phyloP scores from a whole-genome alignment of 345 rosid genomes.

The Trapa incisa region DNA sequence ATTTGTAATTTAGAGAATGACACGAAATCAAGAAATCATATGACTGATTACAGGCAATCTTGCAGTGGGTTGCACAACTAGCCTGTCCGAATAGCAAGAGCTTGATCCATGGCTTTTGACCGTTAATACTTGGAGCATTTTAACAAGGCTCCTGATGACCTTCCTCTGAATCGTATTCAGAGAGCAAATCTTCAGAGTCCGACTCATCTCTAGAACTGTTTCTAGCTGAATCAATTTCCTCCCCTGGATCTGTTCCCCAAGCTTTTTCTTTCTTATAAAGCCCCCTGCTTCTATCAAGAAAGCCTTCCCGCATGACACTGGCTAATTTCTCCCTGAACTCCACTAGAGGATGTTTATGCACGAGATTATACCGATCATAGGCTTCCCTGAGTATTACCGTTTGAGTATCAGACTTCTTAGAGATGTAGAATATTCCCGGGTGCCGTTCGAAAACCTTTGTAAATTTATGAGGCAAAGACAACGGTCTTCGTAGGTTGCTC shows the following conservation, averaged over 20 bases:
- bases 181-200: conserved; percentile 14
- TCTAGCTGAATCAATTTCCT: conserved; percentile 5
- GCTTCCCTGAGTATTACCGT: conserved; percentile 75
- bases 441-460: conserved; percentile 81
- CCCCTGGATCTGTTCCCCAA: conserved; percentile 4
- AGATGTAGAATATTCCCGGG: conserved; percentile 76
- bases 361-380: conserved; percentile 36
- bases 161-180: conserved; percentile 23
- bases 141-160: background rate
- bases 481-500: conserved; percentile 61
- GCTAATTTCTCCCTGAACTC: conserved; percentile 35
- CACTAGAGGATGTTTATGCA: conserved; percentile 46
- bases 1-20: too few species aligned
- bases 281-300: conserved; percentile 57
- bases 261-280: conserved; percentile 21
- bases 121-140: background rate
- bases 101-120: background rate
- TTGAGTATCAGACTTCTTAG: conserved; percentile 49
- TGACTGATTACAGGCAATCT: too few species aligned
- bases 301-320: conserved; percentile 44
- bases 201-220: conserved; percentile 23
- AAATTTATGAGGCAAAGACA: conserved; percentile 66
- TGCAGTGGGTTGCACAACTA: too few species aligned
- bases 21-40: too few species aligned
- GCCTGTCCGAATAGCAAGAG: background rate